phyloP scores from a whole-genome alignment of 768 basidiomycete genomes.

The Pholiota molesta region DNA sequence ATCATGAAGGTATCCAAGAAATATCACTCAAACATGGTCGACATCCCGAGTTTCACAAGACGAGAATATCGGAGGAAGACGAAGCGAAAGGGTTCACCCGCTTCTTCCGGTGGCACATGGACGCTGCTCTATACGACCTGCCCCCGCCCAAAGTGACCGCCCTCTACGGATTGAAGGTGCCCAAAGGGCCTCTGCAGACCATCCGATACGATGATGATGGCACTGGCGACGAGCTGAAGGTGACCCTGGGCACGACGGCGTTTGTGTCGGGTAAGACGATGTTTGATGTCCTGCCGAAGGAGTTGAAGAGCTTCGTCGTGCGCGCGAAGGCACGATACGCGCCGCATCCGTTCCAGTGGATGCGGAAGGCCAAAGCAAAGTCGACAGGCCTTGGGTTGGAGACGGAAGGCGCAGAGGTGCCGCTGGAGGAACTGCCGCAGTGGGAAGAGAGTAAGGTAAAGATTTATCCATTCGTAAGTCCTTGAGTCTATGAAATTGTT shows the following conservation, averaged over 20 bases:
- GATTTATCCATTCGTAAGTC: conserved; percentile 58
- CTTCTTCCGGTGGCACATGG: conserved; percentile 92
- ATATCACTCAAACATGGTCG: conserved; percentile 82
- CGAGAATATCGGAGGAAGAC: conserved; percentile 69
- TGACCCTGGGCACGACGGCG: conserved; percentile 84
- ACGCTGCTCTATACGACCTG: conserved; percentile 78
- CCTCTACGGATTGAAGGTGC: conserved; percentile 75
- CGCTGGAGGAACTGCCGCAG: conserved; percentile 64
- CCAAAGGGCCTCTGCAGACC: conserved; percentile 61
- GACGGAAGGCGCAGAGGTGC: conserved; percentile 70
- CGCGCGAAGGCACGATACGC: conserved; percentile 74
- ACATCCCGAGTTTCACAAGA: conserved; percentile 86
- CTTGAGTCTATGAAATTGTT: conserved; percentile 17
- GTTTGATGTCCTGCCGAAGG: conserved; percentile 73
- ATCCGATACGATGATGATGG: conserved; percentile 85
- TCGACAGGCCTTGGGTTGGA: conserved; percentile 84
- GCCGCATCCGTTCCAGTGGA: conserved; percentile 89
- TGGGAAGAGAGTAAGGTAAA: conserved; percentile 81
- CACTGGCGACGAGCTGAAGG: conserved; percentile 76
- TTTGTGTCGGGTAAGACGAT: conserved; percentile 81
- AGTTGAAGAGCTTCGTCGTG: conserved; percentile 79
- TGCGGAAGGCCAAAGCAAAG: conserved; percentile 71
- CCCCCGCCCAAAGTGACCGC: conserved; percentile 83
- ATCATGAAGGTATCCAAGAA: conserved; percentile 77
- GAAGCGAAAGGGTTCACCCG: conserved; percentile 73